Evolutionary conservation across 2,329 filamentous ascomycete species (phyloP), one percentile per base, ranked within the genome.

Genomic region (Fusarium illudens): DNA sequence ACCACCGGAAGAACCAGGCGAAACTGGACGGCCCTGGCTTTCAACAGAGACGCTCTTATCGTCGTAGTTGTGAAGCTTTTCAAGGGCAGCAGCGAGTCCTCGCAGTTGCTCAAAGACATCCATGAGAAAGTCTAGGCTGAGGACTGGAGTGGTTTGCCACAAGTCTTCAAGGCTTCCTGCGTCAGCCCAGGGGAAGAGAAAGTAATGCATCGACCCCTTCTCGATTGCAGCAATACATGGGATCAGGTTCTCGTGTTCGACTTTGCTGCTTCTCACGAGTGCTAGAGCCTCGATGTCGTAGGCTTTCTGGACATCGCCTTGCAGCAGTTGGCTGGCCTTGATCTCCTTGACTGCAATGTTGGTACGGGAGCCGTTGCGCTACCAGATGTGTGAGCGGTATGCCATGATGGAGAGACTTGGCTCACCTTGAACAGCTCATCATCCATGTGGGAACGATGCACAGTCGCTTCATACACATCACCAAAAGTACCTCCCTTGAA

Each of bases 151-250:
- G 4, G 4, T 27, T 19, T 22, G 33, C 62, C 62, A 65, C 13
- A 65, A 62, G n/a, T 65, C 58, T 32, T 39, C 33, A 3, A 65
- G 58, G 8, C 33, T 65, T 3, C 62, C 62, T 1, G 46, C 58
- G 13, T 58, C 49, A 1, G 62, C 62, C 62, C 62, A 65, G 0
- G 62, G 62, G 17, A 65, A 65, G 1, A 65, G n/a, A 2, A 65
- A 62, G 25, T 62, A 65, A 12, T 62, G 33, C 12, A 32, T 51
- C 3, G 36, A 48, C 2, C 58, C 52, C n/a, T 53, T 61, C 20
- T 61, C 51, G 6, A 60, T 48, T 8, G 61, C 51, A 3, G 61
- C 61, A 11, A 64, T 30, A 7, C 51, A 57, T 11, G 58, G 51
- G 4, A 57, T 34, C 15, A 64, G 15, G 29, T 64, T 36, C 4